Base-by-base conservation (phyloP, 2,329 filamentous ascomycete genomes). In the Alternaria burnsii region DNA sequence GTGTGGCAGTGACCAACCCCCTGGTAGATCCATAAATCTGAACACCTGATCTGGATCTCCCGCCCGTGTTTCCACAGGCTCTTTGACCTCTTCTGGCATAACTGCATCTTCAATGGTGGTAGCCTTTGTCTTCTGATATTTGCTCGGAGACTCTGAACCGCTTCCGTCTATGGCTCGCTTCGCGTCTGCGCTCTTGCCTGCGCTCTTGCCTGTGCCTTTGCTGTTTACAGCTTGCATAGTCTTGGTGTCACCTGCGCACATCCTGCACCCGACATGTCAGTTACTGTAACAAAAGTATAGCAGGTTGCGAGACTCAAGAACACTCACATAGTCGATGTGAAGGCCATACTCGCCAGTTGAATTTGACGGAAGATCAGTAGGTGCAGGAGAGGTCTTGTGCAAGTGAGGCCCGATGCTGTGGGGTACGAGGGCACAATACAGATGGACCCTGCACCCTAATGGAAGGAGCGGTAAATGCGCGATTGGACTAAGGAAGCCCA, bases 11-110 rank as follows among this genome's bases (percentile, higher is more conserved):
- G 26, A 61, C 64, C 44, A 11, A 68, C 71, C 73, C 48, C 59
- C 65, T 38, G 73, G 69, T 14, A 76, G 58, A 14, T 71, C 59
- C 10, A 74, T 44, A 40, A 76, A 73, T 3, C 61, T 57, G 8
- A 69, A 70, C n/a, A 48, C 24, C 18, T 58, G 34, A 16, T 52
- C n/a, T 4, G 36, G 22, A 30, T 52, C 22, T 18, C 34, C 9
- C 3, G 22, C 26, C 32, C 22, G 24, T 9, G 12, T n/a, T 30
- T 32, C 14, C 7, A 30, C 30, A 10, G 44, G 30, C 16, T 34
- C n/a, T 8, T 22, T 22, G 22, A n/a, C 40, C 20, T 4, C 38
- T 28, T 57, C 26, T 18, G 26, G 26, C 16, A 44, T 14, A 8
- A 12, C 38, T 18, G 32, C 14, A 4, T 30, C 41, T 46, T 54